These are phyloP conservation scores for Clonostachys rosea DNA, from an alignment of 2,329 filamentous ascomycete genomes.

Conservation along the genomic window DNA sequence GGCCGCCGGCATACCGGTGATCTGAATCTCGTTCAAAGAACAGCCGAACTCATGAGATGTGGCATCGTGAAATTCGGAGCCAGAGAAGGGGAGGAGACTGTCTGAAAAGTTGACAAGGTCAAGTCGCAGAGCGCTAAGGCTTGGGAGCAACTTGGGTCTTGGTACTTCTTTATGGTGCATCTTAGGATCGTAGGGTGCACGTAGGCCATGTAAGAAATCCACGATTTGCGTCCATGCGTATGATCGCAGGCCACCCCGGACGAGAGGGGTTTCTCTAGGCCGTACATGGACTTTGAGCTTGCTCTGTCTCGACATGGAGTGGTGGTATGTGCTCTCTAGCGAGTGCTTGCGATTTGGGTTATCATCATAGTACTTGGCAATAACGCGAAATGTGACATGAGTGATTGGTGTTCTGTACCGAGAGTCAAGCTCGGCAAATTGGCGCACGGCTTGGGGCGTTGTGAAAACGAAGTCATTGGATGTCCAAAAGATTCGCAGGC, in stretches of 20 bases:
- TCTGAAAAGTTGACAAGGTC: constrained; percentile 52
- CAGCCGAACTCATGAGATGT: constrained; percentile 48
- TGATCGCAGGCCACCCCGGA: constrained; percentile 46
- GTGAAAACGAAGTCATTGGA: constrained; percentile 52
- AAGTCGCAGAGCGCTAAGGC: constrained; percentile 39
- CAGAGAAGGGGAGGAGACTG: constrained; percentile 36
- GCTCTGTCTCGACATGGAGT: constrained; percentile 32
- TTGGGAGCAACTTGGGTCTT: constrained; percentile 39
- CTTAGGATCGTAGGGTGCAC: constrained; percentile 43
- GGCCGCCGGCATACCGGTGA: constrained; percentile 47
- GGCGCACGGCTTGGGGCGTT: constrained; percentile 39
- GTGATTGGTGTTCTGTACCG: constrained; percentile 36
- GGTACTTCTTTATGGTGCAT: constrained; percentile 23
- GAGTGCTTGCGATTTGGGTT: constrained; percentile 31
- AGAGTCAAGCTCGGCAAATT: constrained; percentile 40
- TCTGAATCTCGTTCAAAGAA: constrained; percentile 44
- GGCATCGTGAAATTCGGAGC: constrained; percentile 44
- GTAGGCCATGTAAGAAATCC: constrained; percentile 45
- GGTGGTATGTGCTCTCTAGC: constrained; percentile 35
- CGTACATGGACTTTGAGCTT: constrained; percentile 34
- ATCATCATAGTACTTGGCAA: constrained; percentile 53
- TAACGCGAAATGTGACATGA: constrained; percentile 44
- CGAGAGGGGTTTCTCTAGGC: constrained; percentile 36
- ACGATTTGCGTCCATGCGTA: constrained; percentile 50
- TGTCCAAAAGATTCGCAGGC: constrained; percentile 42